Percentiles rank a stretch among this genome's conserved stretches.
These are phyloP conservation scores for Lentinula boryana DNA, from an alignment of 768 basidiomycete species.

Conservation along the genomic window DNA sequence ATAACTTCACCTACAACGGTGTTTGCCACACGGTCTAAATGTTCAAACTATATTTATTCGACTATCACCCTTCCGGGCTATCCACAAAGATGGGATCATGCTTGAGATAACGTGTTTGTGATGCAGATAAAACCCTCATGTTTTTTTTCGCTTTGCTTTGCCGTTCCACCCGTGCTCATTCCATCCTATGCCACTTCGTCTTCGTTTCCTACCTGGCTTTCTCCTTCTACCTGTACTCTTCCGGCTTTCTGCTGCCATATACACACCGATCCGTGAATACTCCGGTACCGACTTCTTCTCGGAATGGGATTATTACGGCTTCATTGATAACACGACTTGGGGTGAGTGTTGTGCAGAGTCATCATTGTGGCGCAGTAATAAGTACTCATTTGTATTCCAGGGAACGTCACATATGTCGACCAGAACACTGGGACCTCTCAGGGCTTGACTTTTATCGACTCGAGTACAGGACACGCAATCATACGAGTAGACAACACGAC, in stretches of 20 bases:
- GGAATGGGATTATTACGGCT: constrained; percentile 44
- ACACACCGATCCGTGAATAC: constrained; percentile 30
- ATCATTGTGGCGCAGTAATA: not conserved
- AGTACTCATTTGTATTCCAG: constrained; percentile 18
- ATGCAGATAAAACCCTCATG: too few relatives aligned
- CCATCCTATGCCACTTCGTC: not conserved
- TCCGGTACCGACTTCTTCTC: constrained; percentile 43
- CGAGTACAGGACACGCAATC: constrained; percentile 47
- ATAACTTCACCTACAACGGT: too few relatives aligned
- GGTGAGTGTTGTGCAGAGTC: constrained; percentile 18
- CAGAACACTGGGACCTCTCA: constrained; percentile 19
- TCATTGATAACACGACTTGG: constrained; percentile 37
- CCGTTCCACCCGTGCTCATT: not conserved
- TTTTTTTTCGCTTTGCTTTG: not conserved
- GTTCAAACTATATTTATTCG: too few relatives aligned
- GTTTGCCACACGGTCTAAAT: too few relatives aligned
- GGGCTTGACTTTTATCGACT: constrained; percentile 49
- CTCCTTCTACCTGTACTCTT: not conserved
- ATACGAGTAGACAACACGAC: constrained; percentile 70
- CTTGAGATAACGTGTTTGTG: too few relatives aligned
- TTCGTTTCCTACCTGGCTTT: not conserved
- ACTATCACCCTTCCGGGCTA: too few relatives aligned
- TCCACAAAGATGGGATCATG: too few relatives aligned
- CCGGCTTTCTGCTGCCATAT: constrained; percentile 11
- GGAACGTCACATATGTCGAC: constrained; percentile 12